Evolutionary conservation across 2,329 filamentous ascomycete species (phyloP).

Genomic region (Fusarium newnesense): DNA sequence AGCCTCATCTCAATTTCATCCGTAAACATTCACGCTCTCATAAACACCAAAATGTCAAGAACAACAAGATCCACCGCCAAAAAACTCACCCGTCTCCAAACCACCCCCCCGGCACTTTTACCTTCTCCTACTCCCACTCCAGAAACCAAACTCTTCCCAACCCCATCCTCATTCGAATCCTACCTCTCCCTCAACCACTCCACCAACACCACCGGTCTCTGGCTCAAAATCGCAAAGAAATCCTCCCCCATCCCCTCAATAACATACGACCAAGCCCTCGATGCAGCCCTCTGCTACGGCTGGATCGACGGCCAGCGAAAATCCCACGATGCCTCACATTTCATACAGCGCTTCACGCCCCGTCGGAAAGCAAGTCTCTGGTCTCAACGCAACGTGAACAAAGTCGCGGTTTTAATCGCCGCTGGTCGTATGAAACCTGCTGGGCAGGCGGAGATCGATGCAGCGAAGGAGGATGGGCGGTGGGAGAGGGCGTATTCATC

Average conservation of each 20-base stretch:
- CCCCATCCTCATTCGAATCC: slow-evolving; percentile 23
- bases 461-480: slow-evolving; percentile 66
- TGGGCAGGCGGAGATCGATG: slow-evolving; percentile 62
- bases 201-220: slow-evolving; percentile 50
- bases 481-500: slow-evolving; percentile 68
- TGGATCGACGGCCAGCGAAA: slow-evolving; percentile 70
- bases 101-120: rapidly evolving
- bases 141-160: slow-evolving; percentile 27
- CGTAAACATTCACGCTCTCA: neutral
- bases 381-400: slow-evolving; percentile 68
- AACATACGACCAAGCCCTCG: slow-evolving; percentile 62
- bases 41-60: slow-evolving; percentile 21
- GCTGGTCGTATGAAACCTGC: slow-evolving; percentile 60
- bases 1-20: neutral
- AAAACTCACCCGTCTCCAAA: neutral
- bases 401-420: slow-evolving; percentile 56
- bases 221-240: slow-evolving; percentile 63
- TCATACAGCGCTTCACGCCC: slow-evolving; percentile 68
- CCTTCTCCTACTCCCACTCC: rapidly evolving
- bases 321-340: slow-evolving; percentile 57
- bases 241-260: slow-evolving; percentile 55
- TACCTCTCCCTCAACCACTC: slow-evolving; percentile 31
- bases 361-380: slow-evolving; percentile 65
- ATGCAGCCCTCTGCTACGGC: slow-evolving; percentile 68
- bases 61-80: slow-evolving; percentile 33